phyloP scores from a whole-genome alignment of 1,139 yeast species.

The Suhomyces guaymorum region DNA sequence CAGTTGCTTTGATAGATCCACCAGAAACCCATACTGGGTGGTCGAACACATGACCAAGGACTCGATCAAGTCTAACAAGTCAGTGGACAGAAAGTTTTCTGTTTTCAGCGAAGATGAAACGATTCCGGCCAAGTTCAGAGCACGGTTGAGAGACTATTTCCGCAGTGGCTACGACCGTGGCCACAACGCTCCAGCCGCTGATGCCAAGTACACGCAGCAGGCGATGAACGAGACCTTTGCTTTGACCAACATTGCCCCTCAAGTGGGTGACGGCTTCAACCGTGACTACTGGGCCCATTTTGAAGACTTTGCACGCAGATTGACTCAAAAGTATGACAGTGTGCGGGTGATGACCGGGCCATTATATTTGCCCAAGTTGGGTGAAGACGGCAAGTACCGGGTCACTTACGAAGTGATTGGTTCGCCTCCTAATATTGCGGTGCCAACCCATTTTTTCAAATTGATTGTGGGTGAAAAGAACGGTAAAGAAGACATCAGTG shows the following conservation, averaged over 20 bases:
- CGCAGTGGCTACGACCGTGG: conserved; percentile 97
- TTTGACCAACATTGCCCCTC: conserved; percentile 91
- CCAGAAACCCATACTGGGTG: conserved; percentile 86
- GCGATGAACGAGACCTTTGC: conserved; percentile 96
- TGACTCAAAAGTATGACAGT: conserved; percentile 65
- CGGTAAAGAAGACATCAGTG: conserved; percentile 57
- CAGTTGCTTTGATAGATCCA: conserved; percentile 82
- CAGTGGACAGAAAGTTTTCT: conserved; percentile 76
- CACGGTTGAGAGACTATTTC: conserved; percentile 78
- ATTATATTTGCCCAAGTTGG: conserved; percentile 75
- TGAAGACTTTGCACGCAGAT: conserved; percentile 81
- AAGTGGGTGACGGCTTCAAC: conserved; percentile 96
- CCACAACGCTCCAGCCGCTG: conserved; percentile 97
- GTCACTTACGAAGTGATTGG: conserved; percentile 94
- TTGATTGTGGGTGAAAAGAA: conserved; percentile 76
- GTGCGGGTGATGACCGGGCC: conserved; percentile 95
- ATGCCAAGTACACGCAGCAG: conserved; percentile 82
- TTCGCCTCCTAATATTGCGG: conserved; percentile 94
- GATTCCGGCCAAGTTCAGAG: conserved; percentile 79
- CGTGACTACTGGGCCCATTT: conserved; percentile 97
- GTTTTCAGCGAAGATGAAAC: conserved; percentile 83
- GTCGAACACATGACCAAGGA: conserved; percentile 86
- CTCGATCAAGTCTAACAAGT: conserved; percentile 50
- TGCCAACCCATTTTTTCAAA: conserved; percentile 96
- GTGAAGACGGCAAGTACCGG: conserved; percentile 74